These are phyloP conservation scores for Mortierella sp. DNA, from an alignment of 371 early-diverging fungal species.

Conservation along the genomic window DNA sequence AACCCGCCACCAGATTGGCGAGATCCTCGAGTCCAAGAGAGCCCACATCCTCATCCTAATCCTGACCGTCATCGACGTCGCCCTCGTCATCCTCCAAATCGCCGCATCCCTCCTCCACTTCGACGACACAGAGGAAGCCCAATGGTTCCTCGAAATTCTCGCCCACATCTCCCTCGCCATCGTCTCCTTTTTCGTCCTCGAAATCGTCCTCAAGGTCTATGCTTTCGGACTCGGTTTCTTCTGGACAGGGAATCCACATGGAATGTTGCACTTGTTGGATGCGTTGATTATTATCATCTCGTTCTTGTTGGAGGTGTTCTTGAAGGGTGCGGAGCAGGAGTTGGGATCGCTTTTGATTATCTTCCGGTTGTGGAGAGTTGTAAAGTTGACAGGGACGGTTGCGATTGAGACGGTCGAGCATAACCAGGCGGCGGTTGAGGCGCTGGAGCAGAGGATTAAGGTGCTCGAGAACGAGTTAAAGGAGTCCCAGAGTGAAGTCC, in stretches of 20 bases:
- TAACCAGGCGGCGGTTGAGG: constrained; percentile 7
- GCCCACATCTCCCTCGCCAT: constrained; percentile 47
- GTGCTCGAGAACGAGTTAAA: constrained; percentile 30
- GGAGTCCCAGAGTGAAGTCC: constrained; percentile 34
- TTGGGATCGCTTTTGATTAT: constrained; percentile 46
- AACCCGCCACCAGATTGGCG: constrained; percentile 36
- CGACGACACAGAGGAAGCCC: constrained; percentile 37
- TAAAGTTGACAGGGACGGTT: constrained; percentile 49
- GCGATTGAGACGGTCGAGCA: constrained; percentile 52
- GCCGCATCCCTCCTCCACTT: constrained; percentile 40
- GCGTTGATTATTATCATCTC: constrained; percentile 52
- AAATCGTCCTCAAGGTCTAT: constrained; percentile 50
- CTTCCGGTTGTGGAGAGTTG: constrained; percentile 56
- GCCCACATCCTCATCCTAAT: constrained; percentile 44
- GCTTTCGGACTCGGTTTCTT: constrained; percentile 47
- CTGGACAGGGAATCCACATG: constrained; percentile 36
- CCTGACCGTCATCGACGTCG: constrained; percentile 43
- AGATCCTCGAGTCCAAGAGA: constrained; percentile 46
- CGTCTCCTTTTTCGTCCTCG: constrained; percentile 48
- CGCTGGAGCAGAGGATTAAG: constrained; percentile 22
- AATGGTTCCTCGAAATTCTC: constrained; percentile 37
- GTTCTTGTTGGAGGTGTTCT: constrained; percentile 48
- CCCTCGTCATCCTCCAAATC: constrained; percentile 52
- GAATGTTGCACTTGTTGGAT: constrained; percentile 45
- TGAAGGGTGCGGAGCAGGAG: constrained; percentile 47